Conservation (phyloP, 148 eudicot species). For the Silene uniflora region DNA sequence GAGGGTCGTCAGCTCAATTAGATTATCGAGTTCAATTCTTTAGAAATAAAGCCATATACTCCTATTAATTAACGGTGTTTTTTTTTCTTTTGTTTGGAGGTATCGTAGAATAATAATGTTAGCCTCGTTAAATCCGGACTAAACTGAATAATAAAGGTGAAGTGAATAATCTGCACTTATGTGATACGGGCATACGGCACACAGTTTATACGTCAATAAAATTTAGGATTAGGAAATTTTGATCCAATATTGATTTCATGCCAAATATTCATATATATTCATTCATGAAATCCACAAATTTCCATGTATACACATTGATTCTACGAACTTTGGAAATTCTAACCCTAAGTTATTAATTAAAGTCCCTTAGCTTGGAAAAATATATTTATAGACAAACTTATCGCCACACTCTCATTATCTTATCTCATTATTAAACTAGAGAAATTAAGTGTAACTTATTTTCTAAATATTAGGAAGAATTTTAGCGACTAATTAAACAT, state of each 20-base stretch:
- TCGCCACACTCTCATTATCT: not conserved
- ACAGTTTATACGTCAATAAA: no score
- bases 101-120: no score
- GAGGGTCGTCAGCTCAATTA: no score
- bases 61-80: no score
- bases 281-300: not conserved
- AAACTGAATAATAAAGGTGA: no score
- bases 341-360: not conserved
- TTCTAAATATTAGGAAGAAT: not conserved
- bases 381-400: not conserved
- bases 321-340: not conserved
- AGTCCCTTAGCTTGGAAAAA: not conserved
- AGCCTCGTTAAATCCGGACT: no score
- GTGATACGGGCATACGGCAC: no score
- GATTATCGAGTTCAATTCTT: no score
- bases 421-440: not conserved
- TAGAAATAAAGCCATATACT: no score
- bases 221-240: no score
- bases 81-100: no score
- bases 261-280: conserved; percentile 7
- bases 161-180: no score
- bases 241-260: not conserved
- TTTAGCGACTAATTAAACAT: not conserved
- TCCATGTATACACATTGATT: not conserved
- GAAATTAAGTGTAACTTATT: not conserved